A percentile compares a stretch with the other conserved stretches of the same genome.
These are phyloP conservation scores for Priceomyces medius DNA, from an alignment of 805 yeast genomes.

Conservation along the genomic window DNA sequence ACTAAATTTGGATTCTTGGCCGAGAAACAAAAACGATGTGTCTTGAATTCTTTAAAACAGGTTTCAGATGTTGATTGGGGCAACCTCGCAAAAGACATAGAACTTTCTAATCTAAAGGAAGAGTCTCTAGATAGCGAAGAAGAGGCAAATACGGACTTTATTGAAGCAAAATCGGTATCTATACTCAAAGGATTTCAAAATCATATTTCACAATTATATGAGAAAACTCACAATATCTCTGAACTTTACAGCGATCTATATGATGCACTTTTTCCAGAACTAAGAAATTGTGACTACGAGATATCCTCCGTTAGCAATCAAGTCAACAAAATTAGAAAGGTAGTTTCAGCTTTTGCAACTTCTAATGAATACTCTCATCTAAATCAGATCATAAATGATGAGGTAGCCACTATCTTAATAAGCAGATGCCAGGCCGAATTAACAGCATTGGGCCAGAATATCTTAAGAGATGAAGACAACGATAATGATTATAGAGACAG, in stretches of 20 bases:
- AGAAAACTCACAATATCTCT: constrained; percentile 18
- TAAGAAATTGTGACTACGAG: constrained; percentile 14
- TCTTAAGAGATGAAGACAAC: neutral
- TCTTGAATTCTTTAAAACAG: constrained; percentile 31
- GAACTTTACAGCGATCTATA: constrained; percentile 16
- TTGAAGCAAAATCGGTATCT: constrained; percentile 26
- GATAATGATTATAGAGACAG: neutral
- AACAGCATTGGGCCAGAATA: neutral
- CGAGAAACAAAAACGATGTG: constrained; percentile 25
- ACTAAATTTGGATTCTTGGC: constrained; percentile 45
- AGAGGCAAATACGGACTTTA: constrained; percentile 14
- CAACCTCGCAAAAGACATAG: constrained; percentile 48
- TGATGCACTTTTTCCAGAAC: constrained; percentile 10
- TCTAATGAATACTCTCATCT: constrained; percentile 9
- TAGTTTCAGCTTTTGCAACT: neutral
- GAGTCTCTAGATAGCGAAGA: constrained; percentile 21
- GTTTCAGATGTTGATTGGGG: constrained; percentile 54
- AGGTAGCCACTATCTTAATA: constrained; percentile 19
- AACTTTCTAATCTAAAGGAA: constrained; percentile 34
- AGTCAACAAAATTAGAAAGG: constrained; percentile 7
- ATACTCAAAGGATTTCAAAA: constrained; percentile 23
- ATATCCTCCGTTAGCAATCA: constrained; percentile 9
- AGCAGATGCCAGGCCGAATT: constrained; percentile 17
- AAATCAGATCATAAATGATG: constrained; percentile 22
- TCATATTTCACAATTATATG: constrained; percentile 18